Evolutionary conservation across 176 grass and related monocot species (phyloP), one percentile per base, ranked within the genome.

Genomic region (Phragmites australis): DNA sequence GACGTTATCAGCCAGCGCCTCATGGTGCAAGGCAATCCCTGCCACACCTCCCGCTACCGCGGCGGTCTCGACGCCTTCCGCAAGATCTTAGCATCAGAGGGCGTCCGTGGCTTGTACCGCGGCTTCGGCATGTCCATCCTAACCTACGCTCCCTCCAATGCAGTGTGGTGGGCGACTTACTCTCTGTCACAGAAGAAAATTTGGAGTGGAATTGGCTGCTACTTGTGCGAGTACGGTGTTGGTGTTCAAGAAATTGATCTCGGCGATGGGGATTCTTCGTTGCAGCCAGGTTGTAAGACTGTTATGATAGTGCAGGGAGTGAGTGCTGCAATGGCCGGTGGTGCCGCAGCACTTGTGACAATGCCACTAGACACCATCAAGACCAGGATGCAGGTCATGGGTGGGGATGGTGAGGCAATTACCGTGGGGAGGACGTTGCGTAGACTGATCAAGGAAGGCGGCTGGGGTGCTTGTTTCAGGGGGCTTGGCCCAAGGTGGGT

Each of bases 381-480:
- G 68, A 95, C 93, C 41, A 90, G 93, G 87, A 92, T 95, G 84
- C 93, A 95, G 79, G 93, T 95, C 69, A 95, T 95, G 90, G 87
- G 92, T 39, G 57, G 75, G 23, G 74, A 63, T 2, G 88, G 81
- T 14, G 82, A 87, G 30, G 79, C 57, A 0, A 70, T 90, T 66
- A 92, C 93, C 0, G 59, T 95, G 8, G 79, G 83, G 39, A 80
- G 79, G 50, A 92, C 93, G 0, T 74, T 88, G 56, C 81, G 87
- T 51, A 80, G 66, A 30, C 53, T 95, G 74, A 82, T 95, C 66
- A 89, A 42, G 79, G 93, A 95, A 70, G 93, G 90, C 0, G 93
- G 90, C 5, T 95, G 90, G 93, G 70, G 78, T 19, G 93, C 90
- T 2, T 95, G 90, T 61, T 95, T 87, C 64, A 52, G 87, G 75